Conservation (phyloP, 176 grass and related monocot genomes). For the Elymus sibiricus region DNA sequence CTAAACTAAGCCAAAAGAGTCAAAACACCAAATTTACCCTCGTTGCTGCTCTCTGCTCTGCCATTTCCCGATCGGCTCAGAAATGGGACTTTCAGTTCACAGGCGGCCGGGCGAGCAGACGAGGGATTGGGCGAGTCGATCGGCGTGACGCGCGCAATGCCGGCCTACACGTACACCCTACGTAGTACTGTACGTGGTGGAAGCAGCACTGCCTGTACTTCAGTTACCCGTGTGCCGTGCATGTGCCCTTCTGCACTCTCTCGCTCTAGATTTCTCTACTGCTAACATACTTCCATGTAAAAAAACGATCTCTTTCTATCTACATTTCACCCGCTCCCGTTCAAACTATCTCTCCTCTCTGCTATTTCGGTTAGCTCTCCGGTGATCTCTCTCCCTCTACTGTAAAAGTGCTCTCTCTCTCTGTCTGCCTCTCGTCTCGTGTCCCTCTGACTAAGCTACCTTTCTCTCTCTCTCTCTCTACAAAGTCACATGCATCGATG, state of each 20-base stretch:
- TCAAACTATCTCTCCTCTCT: not conserved
- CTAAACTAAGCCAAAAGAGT: no score
- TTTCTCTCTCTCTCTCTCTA: not conserved
- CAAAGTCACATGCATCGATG: constrained; percentile 14
- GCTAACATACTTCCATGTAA: no score
- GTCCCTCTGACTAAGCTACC: not conserved
- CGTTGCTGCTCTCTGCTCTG: no score
- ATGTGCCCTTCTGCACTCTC: no score
- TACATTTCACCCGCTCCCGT: not conserved
- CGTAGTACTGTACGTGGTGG: no score
- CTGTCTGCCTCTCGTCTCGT: no score
- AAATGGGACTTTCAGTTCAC: no score
- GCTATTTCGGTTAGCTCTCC: not conserved
- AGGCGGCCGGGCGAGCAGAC: no score
- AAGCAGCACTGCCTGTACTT: not conserved
- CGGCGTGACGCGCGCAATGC: not conserved
- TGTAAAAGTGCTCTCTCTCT: not conserved
- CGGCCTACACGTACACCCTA: not conserved
- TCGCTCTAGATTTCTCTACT: no score
- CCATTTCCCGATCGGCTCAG: not conserved
- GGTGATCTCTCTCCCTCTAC: not conserved
- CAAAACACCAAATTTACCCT: no score
- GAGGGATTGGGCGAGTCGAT: not conserved
- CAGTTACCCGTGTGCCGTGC: not conserved
- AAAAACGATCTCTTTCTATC: no score